Base-by-base conservation (phyloP, 768 basidiomycete species). In the Pisolithus tinctorius region DNA sequence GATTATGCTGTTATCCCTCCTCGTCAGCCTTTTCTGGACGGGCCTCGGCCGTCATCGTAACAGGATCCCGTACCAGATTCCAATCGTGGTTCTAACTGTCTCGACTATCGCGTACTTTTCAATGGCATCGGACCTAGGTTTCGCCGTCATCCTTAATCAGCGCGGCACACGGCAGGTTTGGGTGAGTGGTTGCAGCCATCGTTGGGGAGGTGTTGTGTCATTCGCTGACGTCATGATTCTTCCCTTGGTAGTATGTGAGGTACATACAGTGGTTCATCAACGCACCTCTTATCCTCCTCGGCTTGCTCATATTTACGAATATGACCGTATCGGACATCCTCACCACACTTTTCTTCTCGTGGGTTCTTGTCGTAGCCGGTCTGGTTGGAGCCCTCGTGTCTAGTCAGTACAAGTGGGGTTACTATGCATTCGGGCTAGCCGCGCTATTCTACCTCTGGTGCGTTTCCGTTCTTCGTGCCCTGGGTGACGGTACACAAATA, bases 201-300 rank as follows among this genome's bases (percentile, higher is more conserved):
- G 20, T 14, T 44, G 16, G 37, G 46, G 23, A 10, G 3, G 1
- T 17, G 41, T 27, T 16, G 5, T 23, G 34, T 4, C 11, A 0
- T 1, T 0, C 23, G 4, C 10, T 17, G 14, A 7, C 5, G 11
- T 4, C 8, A 37, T 34, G 55, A 48, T 36, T 48, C 38, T 2
- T 10, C 3, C 6, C 10, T n/a, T 17, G 34, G 4, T n/a, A 75
- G 74, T 82, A 68, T 56, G 77, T 73, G 1, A 70, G 77, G 37
- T 81, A 79, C 55, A 77, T 80, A 58, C 76, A 77, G 50, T 79
- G 76, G 77, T 73, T 76, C 51, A 76, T 80, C 69, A 79, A 74
- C 45, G 77, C 78, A 6, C 81, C 82, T 1, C 56, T 77, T 9
- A 60, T 81, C 11, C 65, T 83, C 4, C 69, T 81, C 42, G 60